Evolutionary conservation across 108 stramenopile species (phyloP), one percentile per base, ranked within the genome.

Genomic region (Fistulifera pelliculosa): DNA sequence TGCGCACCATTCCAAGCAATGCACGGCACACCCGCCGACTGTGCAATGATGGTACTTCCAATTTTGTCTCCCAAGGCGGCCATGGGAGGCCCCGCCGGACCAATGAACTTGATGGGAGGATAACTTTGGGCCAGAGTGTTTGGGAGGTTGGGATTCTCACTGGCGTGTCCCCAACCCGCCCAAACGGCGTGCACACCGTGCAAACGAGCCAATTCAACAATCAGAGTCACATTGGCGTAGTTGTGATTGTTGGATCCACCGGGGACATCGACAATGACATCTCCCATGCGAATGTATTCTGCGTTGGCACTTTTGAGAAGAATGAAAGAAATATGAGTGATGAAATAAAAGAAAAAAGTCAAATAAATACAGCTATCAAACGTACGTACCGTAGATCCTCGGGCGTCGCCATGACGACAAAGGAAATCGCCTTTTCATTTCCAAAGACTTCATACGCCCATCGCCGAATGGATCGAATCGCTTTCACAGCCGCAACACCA

Each of bases 201-300:
- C 1, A 91, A 76, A 16, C 96, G 86, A 1, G 99, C 99, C 19
- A 98, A 81, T 82, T 99, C 96, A 28, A 98, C 94, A 68, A 99
- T 99, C 23, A 98, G 88, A 21, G 80, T 94, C 16, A 99, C 98
- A 74, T 99, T 99, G 73, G 97, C 97, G 70, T 98, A 99, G 87
- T 99, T 99, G 92, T 98, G 94, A 76, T 98, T 97, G 91, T 99
- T 99, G 56, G 96, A 89, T 41, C 97, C 99, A 25, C 97, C 96
- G 6, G 99, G 99, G 27, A 99, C 99, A 70, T 99, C 97, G 35
- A 96, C 94, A 45, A 99, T 95, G 69, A 96, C 82, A 75, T 98
- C 97, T 47, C 83, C 97, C 93, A 97, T 94, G 55, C 99, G 96
- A 60, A 99, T 98, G 79, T 98, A 99, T 71, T 99, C 99, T 25